Evolutionary conservation across 768 basidiomycete species (phyloP), one percentile per base, ranked within the genome.

Genomic region (Mycena chlorophos): DNA sequence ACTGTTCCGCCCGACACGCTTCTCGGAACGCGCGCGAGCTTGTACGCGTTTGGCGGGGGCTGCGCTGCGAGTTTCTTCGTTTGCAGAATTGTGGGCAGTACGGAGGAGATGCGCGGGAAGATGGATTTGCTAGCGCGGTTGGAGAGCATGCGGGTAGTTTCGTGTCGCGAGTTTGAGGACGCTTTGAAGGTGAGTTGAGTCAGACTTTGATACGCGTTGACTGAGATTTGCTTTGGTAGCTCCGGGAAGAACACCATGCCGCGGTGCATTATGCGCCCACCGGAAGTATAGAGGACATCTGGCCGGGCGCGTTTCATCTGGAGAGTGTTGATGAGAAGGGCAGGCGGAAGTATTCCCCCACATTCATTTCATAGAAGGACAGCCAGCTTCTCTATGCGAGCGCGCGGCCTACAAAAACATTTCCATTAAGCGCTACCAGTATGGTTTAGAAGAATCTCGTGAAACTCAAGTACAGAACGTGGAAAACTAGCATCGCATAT

Each of bases 201-300:
- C 37, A 2, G 38, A 25, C 56, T 54, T 3, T 8, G 52, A 54
- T 49, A 5, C 29, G 45, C 17, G 23, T 56, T n/a, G 51, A 31
- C 26, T 3, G 3, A 46, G 26, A 13, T 45, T 16, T 42, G 20
- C 14, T 42, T 31, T 13, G 27, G 13, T 63, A 95, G 94, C 87
- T 98, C 50, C 91, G 96, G 37, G 96, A 98, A 77, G 87, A 91
- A 75, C 96, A 95, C 80, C 94, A 98, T 81, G 96, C 94, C 65
- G 85, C 91, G 16, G 84, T 80, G 23, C 79, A 85, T 62, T 98
- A 91, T 77, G 81, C 82, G 3, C 97, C 97, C 13, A 78, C 83
- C 46, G 97, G 97, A 40, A 86, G 84, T 19, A 71, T 94, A 56
- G 90, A 94, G 57, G 88, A 97, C 80, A 88, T 99, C 71, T 94